Base-by-base conservation (phyloP, 805 yeast genomes). In the Metschnikowia shivogae region DNA sequence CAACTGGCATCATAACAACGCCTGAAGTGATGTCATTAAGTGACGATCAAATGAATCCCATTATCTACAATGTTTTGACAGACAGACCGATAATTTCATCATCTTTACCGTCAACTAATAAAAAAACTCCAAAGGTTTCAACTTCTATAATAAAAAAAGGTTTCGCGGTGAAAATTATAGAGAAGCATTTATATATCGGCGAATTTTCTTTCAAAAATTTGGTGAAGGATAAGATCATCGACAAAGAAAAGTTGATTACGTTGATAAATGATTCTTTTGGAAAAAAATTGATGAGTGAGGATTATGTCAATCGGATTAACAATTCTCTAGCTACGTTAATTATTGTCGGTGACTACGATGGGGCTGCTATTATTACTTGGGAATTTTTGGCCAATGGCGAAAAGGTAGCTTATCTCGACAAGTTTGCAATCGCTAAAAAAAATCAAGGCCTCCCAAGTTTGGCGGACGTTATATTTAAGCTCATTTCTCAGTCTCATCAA, bases 261-360 rank as follows among this genome's bases (percentile, higher is more conserved):
- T 73, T 93, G 29, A 78, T 93, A 24, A 84, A 89, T 48, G 85
- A 82, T 53, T 88, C 97, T 3, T 93, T 93, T 57, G 81, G 83
- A 4, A 80, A 81, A 49, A 57, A 75, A 3, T 63, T 93, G n/a
- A 81, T 88, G 55, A 56, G 80, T 45, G 75, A 78, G 0, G 82
- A 79, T 51, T 93, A 90, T 59, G 64, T 89, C 20, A 47, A 68
- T 3, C 70, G 99, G 41, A 74, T 93, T 31, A 75, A 81, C 49
- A 72, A 80, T 1, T 71, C 72, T 1, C 71, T 92, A 4, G 90
- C 97, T 0, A 84, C 86, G 0, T 62, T 93, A 9, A 82, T 93
- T 12, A 76, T 93, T 11, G 88, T 92, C 2, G 98, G 98, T 0
- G 93, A 92, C 58, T 93, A 93, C 62, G 97, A 90, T 53, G 98